Base-by-base conservation (phyloP, 345 rosid genomes). In the Pistacia integerrima region DNA sequence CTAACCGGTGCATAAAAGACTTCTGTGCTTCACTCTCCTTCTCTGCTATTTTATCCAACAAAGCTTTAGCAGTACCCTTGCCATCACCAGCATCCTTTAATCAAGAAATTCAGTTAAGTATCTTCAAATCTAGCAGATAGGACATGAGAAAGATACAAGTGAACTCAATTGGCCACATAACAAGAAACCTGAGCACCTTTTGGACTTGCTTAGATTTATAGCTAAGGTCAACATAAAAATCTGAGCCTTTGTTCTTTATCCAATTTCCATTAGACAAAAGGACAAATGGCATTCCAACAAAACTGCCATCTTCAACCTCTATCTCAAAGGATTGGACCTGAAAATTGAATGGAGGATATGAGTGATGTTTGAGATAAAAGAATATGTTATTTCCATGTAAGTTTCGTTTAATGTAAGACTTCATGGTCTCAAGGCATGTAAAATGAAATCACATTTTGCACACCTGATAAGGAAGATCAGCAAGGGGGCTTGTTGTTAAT, bases 1-100 rank as follows among this genome's bases (percentile, higher is more conserved):
- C 94, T 81, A 72, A 93, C 99, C 99, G 86, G 77, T 96, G 99
- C 99, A 96, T 93, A 83, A 96, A 96, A 73, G 98, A 93, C 85
- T 96, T 93, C 79, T 96, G 98, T 48, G 99, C 99, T 82, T 96
- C 97, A 74, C 89, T 85, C 84, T 96, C 99, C 94, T 84, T 55
- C 67, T 82, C 83, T 61, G 91, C 90, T 80, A 93, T 93, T 88
- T 69, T 93, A 71, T 87, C 92, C 83, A 96, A 85, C 85, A 93
- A 85, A 65, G 52, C 79, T 82, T 85, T 93, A 51, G 97, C 94
- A n/a, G 93, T 96, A 70, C 94, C 97, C 76, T 80, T 87, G 13
- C 97, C 97, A 84, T 92, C 94, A 79, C 88, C 89, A 82, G 85
- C 80, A 84, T 87, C 92, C 99, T 93, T 80, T 28, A 69, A 69